Conservation (phyloP, 768 basidiomycete genomes). For the Gloeopeniophorella convolvens region DNA sequence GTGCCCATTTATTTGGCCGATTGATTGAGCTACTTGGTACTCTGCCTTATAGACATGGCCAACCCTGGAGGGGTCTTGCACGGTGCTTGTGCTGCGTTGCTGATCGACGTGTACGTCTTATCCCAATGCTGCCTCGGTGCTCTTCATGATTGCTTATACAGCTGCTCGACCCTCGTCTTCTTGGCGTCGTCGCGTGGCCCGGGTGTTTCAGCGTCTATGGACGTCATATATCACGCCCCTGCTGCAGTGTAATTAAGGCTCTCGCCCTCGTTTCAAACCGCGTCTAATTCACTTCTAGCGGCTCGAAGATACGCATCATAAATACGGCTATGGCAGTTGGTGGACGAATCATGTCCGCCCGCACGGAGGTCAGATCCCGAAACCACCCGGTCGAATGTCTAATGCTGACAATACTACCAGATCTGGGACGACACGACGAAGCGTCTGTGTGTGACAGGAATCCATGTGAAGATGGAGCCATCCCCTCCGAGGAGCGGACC, state of each 20-base stretch:
- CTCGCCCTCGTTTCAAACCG: not conserved
- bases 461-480: constrained; percentile 22
- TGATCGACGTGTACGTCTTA: constrained; percentile 22
- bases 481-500: constrained; percentile 10
- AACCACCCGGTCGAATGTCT: not conserved
- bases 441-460: constrained; percentile 19
- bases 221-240: constrained; percentile 22
- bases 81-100: constrained; percentile 24
- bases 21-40: not conserved
- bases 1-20: not conserved
- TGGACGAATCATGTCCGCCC: constrained; percentile 20
- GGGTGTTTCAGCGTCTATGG: constrained; percentile 20
- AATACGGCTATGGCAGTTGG: constrained; percentile 23
- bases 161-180: constrained; percentile 21
- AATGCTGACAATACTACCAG: constrained; percentile 3
- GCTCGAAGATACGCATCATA: constrained; percentile 21
- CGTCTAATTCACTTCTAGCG: constrained; percentile 6
- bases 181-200: constrained; percentile 1
- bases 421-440: constrained; percentile 22
- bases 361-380: constrained; percentile 19
- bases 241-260: constrained; percentile 16
- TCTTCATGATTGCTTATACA: constrained; percentile 8
- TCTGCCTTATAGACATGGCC: constrained; percentile 23
- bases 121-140: not conserved
- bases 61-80: constrained; percentile 23